Evolutionary conservation across 306 rosid species (phyloP).

Genomic region (Datisca glomerata): DNA sequence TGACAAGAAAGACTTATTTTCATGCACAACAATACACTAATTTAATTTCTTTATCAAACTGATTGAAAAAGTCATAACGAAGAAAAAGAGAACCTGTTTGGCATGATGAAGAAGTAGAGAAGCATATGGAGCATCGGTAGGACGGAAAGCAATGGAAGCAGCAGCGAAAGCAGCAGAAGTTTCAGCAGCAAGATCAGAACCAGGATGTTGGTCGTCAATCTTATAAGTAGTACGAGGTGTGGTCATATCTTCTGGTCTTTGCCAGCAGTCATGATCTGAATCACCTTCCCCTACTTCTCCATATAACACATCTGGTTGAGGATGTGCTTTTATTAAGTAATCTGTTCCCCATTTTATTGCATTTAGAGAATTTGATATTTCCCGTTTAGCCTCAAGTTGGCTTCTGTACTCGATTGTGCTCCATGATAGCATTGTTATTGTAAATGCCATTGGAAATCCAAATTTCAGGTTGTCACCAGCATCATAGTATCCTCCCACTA

Average conservation of each 20-base stretch:
- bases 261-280: constrained; percentile 53
- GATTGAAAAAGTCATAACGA: too few species aligned
- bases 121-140: constrained; percentile 10
- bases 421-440: constrained; percentile 61
- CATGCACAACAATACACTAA: too few species aligned
- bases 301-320: constrained; percentile 21
- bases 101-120: constrained; percentile 27
- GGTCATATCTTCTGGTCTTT: constrained; percentile 64
- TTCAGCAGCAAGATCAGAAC: constrained; percentile 60
- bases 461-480: constrained; percentile 60
- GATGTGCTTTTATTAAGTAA: constrained; percentile 46
- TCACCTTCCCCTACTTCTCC: constrained; percentile 40
- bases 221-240: constrained; percentile 21
- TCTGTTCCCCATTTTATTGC: constrained; percentile 64
- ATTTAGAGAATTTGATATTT: constrained; percentile 23
- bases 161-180: constrained; percentile 56
- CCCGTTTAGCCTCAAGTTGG: constrained; percentile 10
- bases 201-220: constrained; percentile 30
- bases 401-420: constrained; percentile 31
- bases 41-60: too few species aligned
- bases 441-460: constrained; percentile 58
- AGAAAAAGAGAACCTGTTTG: constrained; percentile 16
- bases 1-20: too few species aligned
- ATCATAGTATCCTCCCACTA: constrained; percentile 64
- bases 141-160: constrained; percentile 33